phyloP scores from a whole-genome alignment of 345 rosid species.

The Capsella bursapastoris region DNA sequence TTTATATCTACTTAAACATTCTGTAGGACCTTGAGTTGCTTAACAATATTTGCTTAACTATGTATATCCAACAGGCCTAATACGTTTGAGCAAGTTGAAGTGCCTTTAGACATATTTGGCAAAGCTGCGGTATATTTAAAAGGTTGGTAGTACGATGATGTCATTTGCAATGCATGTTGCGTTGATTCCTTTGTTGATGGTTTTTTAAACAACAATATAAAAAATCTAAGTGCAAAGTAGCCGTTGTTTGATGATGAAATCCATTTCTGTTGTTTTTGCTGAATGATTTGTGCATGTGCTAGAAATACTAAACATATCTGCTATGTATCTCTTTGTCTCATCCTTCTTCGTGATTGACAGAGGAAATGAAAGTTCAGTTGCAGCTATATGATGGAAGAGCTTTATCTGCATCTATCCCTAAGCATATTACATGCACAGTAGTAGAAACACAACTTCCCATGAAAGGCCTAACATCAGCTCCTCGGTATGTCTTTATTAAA shows the following conservation, averaged over 20 bases:
- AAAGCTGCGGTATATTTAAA: constrained; percentile 71
- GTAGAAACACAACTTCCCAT: constrained; percentile 66
- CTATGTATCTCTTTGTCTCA: not conserved
- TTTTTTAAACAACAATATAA: not conserved
- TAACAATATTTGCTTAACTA: not conserved
- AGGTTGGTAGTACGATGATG: constrained; percentile 53
- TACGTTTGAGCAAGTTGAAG: constrained; percentile 87
- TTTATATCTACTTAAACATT: not conserved
- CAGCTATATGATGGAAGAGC: constrained; percentile 80
- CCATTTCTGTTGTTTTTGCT: not conserved
- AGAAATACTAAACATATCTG: not conserved
- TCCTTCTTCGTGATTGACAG: constrained; percentile 52
- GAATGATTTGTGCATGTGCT: not conserved
- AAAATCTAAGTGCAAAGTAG: not conserved
- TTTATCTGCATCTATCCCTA: constrained; percentile 78
- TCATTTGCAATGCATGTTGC: not conserved
- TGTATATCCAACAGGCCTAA: constrained; percentile 56
- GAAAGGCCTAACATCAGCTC: constrained; percentile 72
- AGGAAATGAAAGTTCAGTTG: constrained; percentile 79
- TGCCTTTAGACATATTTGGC: constrained; percentile 76
- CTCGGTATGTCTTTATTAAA: constrained; percentile 55
- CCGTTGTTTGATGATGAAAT: not conserved
- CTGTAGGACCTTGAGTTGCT: not conserved
- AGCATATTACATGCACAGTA: constrained; percentile 73
- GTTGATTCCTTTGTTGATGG: constrained; percentile 3